Evolutionary conservation across 1,284 basidiomycete genomes (phyloP).

Genomic region (Ceratorhiza oryzae-sativae): DNA sequence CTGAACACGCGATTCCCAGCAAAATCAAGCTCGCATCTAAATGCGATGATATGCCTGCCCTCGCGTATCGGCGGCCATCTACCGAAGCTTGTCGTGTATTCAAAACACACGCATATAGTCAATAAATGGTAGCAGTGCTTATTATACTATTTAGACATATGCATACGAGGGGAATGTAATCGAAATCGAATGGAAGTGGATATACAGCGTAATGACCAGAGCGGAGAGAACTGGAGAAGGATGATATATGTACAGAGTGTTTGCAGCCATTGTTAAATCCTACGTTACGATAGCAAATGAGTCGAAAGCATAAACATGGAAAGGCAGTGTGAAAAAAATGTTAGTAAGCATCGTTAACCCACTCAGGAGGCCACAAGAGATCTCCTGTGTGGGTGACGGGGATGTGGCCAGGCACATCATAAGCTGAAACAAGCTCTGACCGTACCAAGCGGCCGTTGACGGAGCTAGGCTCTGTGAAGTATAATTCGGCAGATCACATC

Average conservation of each 20-base stretch:
- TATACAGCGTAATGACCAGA: not conserved
- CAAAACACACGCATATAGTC: not conserved
- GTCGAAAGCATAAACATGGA: not conserved
- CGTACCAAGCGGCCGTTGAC: conserved; percentile 25
- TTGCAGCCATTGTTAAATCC: not conserved
- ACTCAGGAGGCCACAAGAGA: conserved; percentile 36
- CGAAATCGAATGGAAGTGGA: conserved; percentile 1
- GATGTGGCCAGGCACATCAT: conserved; percentile 34
- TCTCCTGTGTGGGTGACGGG: conserved; percentile 35
- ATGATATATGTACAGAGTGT: conserved; percentile 13
- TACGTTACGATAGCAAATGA: not conserved
- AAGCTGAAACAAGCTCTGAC: conserved; percentile 36
- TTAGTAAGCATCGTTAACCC: conserved; percentile 30
- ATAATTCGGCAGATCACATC: conserved; percentile 20
- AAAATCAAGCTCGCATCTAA: not conserved
- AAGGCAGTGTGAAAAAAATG: not conserved
- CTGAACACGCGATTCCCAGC: not conserved
- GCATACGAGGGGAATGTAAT: not conserved
- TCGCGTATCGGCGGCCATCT: not conserved
- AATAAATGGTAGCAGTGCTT: not conserved
- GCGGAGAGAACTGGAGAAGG: not conserved
- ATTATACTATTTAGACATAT: not conserved
- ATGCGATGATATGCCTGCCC: not conserved
- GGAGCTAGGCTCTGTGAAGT: conserved; percentile 26
- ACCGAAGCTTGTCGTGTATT: not conserved